Base-by-base conservation (phyloP, 768 basidiomycete species). In the Lepiota venenata region DNA sequence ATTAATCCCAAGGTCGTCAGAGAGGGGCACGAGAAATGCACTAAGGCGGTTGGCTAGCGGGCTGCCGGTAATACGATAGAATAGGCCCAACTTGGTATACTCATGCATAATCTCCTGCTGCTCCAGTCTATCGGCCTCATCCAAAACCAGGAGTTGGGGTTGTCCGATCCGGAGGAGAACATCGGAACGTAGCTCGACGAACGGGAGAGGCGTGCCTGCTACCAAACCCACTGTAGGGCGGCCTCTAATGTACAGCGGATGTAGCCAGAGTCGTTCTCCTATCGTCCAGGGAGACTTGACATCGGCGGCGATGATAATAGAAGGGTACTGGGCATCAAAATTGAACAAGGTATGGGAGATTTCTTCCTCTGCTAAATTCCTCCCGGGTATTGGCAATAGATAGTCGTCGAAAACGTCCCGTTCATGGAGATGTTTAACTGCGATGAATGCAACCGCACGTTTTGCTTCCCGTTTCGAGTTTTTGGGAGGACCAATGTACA, bases 331-430 rank as follows among this genome's bases (percentile, higher is more conserved):
- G 60, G 57, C 35, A 79, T 69, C 2, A 64, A 65, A 22, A 71
- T 63, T 12, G 78, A 16, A 22, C 27, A 8, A 38, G 2, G 52
- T 83, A 47, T 86, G 82, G 0, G 76, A 74, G 59, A 85, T 83
- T 50, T 80, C 74, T 25, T 77, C 73, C 18, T 71, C 75, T 27
- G 72, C 74, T 4, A 74, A 80, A 38, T 71, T 71, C 25, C 78
- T 68, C 41, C 75, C 76, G 12, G 83, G 76, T n/a, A 79, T 72
- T 0, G 93, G 93, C 9, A 93, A 75, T 2, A 96, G 77, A 63
- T 88, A 85, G 53, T 93, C 85, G 61, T 95, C 87, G 60, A 94
- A 87, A 4, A 91, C 85, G 25, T 87, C 79, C n/a, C 91, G 70
- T 25, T 74, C 72, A 56, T 85, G 80, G 14, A 96, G 75, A 2